Evolutionary conservation across 768 basidiomycete genomes (phyloP).

Genomic region (Exidia glandulosa): DNA sequence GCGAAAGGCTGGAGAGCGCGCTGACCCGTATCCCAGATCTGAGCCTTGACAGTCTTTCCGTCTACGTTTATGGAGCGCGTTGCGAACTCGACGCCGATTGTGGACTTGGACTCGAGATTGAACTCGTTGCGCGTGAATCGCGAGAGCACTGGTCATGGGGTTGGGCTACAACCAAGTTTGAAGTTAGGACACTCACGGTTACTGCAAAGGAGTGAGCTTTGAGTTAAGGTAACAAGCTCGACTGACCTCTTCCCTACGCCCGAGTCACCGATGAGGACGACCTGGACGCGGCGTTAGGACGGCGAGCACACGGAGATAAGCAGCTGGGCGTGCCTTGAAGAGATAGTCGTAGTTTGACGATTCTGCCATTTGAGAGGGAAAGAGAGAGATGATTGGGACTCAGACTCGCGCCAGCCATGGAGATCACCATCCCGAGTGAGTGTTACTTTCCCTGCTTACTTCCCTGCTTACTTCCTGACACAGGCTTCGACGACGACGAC

Average conservation of each 20-base stretch:
- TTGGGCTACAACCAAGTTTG: not conserved
- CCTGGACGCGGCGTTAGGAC: conserved; percentile 34
- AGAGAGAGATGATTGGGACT: no score
- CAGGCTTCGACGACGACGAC: conserved; percentile 76
- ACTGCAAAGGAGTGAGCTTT: conserved; percentile 21
- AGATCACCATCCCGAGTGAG: no score
- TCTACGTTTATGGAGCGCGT: conserved; percentile 94
- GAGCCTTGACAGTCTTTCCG: conserved; percentile 92
- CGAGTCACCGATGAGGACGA: conserved; percentile 97
- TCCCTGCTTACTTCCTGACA: no score
- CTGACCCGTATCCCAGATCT: conserved; percentile 97
- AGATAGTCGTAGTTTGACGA: conserved; percentile 97
- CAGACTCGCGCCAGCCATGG: no score
- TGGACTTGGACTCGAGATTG: conserved; percentile 98
- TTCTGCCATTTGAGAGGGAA: conserved; percentile 77
- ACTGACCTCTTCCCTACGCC: conserved; percentile 99
- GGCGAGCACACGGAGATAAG: not conserved
- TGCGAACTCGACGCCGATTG: conserved; percentile 98
- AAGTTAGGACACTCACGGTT: conserved; percentile 42
- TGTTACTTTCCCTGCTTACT: no score
- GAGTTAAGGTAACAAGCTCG: conserved; percentile 31
- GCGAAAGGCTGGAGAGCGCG: conserved; percentile 11
- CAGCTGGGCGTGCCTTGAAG: conserved; percentile 69
- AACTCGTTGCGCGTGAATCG: conserved; percentile 99
- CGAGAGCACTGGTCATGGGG: conserved; percentile 67